Base-by-base conservation (phyloP, 2,329 filamentous ascomycete species). In the Chaetomium olivaceum region DNA sequence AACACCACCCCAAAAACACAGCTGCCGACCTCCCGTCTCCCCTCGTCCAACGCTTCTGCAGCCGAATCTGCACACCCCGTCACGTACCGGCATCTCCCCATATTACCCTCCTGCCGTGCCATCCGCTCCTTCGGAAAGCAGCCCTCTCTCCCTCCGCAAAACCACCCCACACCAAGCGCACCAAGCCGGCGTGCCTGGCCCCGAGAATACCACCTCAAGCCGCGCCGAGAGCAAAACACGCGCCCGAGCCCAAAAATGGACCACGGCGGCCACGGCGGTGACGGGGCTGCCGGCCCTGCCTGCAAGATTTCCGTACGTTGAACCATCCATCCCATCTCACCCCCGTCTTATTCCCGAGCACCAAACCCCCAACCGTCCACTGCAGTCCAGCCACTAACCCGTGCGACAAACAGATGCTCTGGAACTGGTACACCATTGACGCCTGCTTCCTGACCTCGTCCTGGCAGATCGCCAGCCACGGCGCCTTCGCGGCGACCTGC, bases 401-500 rank as follows among this genome's bases (percentile, higher is more conserved):
- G 19, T n/a, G n/a, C 11, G 12, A 21, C 19, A 23, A 6, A 43
- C 63, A 81, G 79, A 81, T 81, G 79, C 70, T 80, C 21, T 80
- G 78, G 77, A 81, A 80, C 69, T 80, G 79, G 77, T 75, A 79
- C 67, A 80, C 77, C 0, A 74, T 79, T 64, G 78, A 78, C 62
- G 73, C 78, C 36, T 80, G 79, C 71, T 80, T 81, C 71, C 73
- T 81, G 4, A 70, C 78, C 23, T 71, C 74, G 14, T 76, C 77
- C 25, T 81, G 79, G 79, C 75, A 77, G 43, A 76, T 81, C 63
- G 72, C 70, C 46, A 79, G 71, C 62, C 72, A 77, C 51, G 80
- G 79, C 67, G 75, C 76, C 70, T 80, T 81, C 68, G 79, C 79
- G 4, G 79, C 76, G 8, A 76, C 78, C 16, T 81, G 79, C 74